Evolutionary conservation across 2,329 filamentous ascomycete genomes (phyloP), one percentile per base, ranked within the genome.

Genomic region (Ciborinia camelliae): DNA sequence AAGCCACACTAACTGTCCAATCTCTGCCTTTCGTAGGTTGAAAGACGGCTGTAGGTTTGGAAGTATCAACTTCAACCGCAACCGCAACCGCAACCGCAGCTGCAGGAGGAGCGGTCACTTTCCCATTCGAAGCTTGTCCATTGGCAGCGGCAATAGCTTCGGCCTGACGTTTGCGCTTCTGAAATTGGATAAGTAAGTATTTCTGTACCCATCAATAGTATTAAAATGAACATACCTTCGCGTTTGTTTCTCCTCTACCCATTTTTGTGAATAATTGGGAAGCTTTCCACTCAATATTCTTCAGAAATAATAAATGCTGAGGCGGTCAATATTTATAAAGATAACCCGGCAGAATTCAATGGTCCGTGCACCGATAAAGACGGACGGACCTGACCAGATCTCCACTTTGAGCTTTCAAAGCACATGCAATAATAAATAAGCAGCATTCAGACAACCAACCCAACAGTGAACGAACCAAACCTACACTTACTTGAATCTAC

Each of bases 1-100:
- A 77, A 4, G 91, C 91, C 41, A 95, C 82, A 50, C 89, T 93
- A 23, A 95, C 75, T 0, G 91, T 95, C 82, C 89, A 90, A 43
- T 84, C 79, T 68, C 91, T 69, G 43, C 88, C 86, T 53, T 82
- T 81, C 0, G 79, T 81, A 1, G 90, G 86, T 59, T 83, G 80
- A 77, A 91, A 94, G 45, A 88, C 79, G 10, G 88, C 86, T 5
- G 86, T 87, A 4, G 89, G 89, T 74, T 88, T 90, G 30, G 87
- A 86, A 4, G 85, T 68, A 65, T 81, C 80, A 43, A 76, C 71
- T n/a, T n/a, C n/a, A n/a, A n/a, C n/a, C n/a, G n/a, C n/a, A n/a
- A n/a, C n/a, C n/a, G n/a, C n/a, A n/a, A n/a, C n/a, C n/a, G n/a
- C n/a, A n/a, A n/a, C n/a, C n/a, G n/a, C n/a, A n/a, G n/a, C n/a